These are phyloP conservation scores for Botrytis byssoidea DNA, from an alignment of 2,329 filamentous ascomycete species.

Conservation along the genomic window DNA sequence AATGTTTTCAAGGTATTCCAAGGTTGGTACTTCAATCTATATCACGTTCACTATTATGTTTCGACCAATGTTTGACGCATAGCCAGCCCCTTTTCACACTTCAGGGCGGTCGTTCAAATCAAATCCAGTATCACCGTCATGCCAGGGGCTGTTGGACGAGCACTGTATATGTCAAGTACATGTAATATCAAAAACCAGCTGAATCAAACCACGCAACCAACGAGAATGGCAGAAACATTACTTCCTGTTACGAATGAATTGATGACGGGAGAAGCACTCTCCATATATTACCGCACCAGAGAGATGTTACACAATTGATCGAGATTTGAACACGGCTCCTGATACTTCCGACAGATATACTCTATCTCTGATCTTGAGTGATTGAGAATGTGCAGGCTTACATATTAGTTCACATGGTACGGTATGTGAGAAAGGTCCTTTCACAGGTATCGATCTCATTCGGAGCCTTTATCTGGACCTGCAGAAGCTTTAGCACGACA, in stretches of 20 bases:
- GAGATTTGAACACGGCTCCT: not conserved
- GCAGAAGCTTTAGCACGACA: conserved; percentile 26
- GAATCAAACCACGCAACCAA: conserved; percentile 9
- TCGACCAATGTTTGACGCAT: not conserved
- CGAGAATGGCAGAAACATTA: conserved; percentile 5
- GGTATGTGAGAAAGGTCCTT: not conserved
- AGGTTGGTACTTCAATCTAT: not conserved
- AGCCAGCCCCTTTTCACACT: not conserved
- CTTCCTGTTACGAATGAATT: not conserved
- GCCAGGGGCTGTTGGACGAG: not conserved
- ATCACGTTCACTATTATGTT: not conserved
- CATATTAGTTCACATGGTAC: not conserved
- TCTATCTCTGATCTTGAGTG: not conserved
- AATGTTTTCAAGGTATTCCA: not conserved
- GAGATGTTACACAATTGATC: conserved; percentile 1
- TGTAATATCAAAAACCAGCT: not conserved
- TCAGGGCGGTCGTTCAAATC: not conserved
- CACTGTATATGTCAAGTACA: not conserved
- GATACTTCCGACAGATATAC: conserved; percentile 19
- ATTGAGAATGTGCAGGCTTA: not conserved
- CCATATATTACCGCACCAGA: not conserved
- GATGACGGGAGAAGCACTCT: not conserved
- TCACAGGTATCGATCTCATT: conserved; percentile 8
- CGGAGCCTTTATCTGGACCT: conserved; percentile 26
- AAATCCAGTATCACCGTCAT: not conserved